Conservation (phyloP, 2,329 filamentous ascomycete genomes). For the Rhynchosporium agropyri region DNA sequence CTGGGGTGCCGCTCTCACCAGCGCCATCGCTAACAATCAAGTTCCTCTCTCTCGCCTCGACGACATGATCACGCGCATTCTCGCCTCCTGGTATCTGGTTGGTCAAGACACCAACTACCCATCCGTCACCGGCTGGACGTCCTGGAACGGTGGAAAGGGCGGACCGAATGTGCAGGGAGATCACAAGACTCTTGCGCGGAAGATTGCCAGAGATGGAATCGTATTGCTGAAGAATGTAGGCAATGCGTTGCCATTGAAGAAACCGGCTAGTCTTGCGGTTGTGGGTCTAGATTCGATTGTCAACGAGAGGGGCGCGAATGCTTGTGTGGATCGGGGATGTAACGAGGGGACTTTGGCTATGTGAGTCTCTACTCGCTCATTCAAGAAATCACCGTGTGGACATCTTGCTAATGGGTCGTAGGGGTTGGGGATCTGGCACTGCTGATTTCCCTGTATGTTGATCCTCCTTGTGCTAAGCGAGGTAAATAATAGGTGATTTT, state of each 20-base stretch:
- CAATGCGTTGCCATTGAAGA: conserved; percentile 58
- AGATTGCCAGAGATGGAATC: conserved; percentile 57
- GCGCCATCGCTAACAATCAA: conserved; percentile 54
- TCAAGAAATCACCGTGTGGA: neutral
- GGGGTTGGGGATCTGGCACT: conserved; percentile 60
- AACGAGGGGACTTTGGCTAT: conserved; percentile 65
- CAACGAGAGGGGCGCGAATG: conserved; percentile 64
- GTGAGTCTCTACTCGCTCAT: conserved; percentile 52
- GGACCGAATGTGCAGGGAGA: conserved; percentile 55
- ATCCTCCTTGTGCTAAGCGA: neutral
- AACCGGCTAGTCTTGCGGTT: conserved; percentile 56
- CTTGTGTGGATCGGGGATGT: conserved; percentile 63
- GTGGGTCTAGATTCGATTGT: conserved; percentile 65
- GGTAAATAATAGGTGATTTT: neutral
- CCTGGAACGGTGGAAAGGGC: conserved; percentile 37
- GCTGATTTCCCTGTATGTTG: conserved; percentile 47
- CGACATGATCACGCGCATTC: conserved; percentile 67
- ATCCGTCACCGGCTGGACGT: conserved; percentile 53
- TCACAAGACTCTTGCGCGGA: conserved; percentile 64
- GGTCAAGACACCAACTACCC: conserved; percentile 54
- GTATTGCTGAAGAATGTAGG: conserved; percentile 70
- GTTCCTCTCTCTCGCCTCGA: conserved; percentile 63
- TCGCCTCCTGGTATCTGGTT: conserved; percentile 63
- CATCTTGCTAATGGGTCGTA: neutral
- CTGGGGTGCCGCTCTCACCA: conserved; percentile 58